Base-by-base conservation (phyloP, 2,329 filamentous ascomycete species). In the Pezicula rhizophila region DNA sequence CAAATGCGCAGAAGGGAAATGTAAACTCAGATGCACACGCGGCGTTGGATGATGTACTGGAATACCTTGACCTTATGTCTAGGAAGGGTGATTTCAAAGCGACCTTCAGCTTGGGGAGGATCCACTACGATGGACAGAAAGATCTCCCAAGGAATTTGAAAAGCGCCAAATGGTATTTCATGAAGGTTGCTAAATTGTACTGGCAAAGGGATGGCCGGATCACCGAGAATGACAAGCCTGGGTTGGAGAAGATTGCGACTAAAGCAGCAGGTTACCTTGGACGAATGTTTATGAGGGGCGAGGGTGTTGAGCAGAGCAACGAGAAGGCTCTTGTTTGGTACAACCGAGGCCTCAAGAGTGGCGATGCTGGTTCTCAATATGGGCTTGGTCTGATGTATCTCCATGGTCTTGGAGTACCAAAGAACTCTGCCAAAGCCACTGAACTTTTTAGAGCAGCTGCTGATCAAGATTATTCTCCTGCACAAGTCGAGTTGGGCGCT, bases 21-120 rank as follows among this genome's bases (percentile, higher is more conserved):
- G 78, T 84, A 1, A 84, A 86, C 55, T 88, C 89, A 2, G 87
- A 93, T 62, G 81, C 86, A 1, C 86, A 95, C 60, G 89, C 90
- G 1, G 87, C 89, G 14, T 80, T 96, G 50, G 90, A 95, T 59
- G 92, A 99, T 66, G 87, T 97, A 14, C 82, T 99, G 51, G 93
- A 99, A 64, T 99, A 96, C 60, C 69, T 88, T 56, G 82, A 87
- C 61, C 71, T 88, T 42, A 78, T 87, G 70, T 84, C 83, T n/a
- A 74, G 82, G 40, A 87, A 87, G 58, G 85, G 85, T n/a, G 83
- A 88, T 55, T 72, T 84, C 34, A 82, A 79, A 59, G 83, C 84
- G 5, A 86, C 82, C 5, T 85, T 86, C 56, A 83, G 77, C 41
- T 68, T 89, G 1, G 85, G 80, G 2, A 80, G 82, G 58, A 73